Base-by-base conservation (phyloP, 148 eudicot genomes). In the Salicornia ramosissima region DNA sequence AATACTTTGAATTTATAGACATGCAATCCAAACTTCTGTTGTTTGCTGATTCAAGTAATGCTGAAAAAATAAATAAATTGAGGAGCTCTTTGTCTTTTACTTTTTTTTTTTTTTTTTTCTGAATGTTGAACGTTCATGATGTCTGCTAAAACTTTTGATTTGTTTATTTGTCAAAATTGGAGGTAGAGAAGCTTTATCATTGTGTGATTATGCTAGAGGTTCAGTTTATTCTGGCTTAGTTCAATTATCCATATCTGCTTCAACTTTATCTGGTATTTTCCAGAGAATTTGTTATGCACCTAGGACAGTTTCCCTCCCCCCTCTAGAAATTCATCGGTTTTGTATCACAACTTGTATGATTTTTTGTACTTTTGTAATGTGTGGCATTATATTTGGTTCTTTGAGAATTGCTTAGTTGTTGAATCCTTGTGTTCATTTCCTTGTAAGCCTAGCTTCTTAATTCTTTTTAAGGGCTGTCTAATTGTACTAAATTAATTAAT, bases 401-500 rank as follows among this genome's bases (percentile, higher is more conserved):
- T 59, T 59, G 42, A 29, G 29, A 39, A 24, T 21, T 2, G 19
- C 13, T 22, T 40, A 19, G 26, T 40, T 26, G 8, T 59, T 64
- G 52, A 65, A 36, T 1, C 59, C 56, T 31, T 57, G 49, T 25
- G 4, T 33, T 4, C 31, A 42, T 43, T 54, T 30, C 3, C 13
- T 33, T 31, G 29, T 43, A 46, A 56, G 43, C 51, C n/a, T 33
- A 55, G 49, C 39, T 51, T 16, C 14, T 14, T 28, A 9, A 12
- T n/a, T 67, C 25, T 45, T 57, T 49, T 25, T 14, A 58, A 61
- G 31, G 28, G 52, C 10, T 19, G 19, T 69, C 11, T 29, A 18
- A 36, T 64, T 54, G 60, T 45, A 64, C 54, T 42, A 39, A 36
- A n/a, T n/a, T n/a, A n/a, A n/a, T n/a, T n/a, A n/a, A n/a, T n/a